phyloP scores from a whole-genome alignment of 768 basidiomycete genomes.

The Chiua virens region DNA sequence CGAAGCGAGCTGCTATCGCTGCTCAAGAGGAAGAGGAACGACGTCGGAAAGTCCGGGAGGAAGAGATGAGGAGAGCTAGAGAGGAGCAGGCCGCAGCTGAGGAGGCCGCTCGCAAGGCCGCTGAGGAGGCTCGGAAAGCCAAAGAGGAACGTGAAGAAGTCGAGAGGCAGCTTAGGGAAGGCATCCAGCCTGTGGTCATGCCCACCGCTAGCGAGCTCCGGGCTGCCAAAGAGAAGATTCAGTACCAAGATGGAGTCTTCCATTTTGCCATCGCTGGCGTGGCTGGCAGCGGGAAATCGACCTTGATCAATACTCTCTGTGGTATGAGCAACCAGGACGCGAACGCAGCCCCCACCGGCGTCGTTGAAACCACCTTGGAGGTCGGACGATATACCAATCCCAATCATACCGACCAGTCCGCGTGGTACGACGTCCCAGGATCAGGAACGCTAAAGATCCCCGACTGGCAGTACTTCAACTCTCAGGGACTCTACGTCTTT shows the following conservation, averaged over 20 bases:
- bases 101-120: constrained; percentile 22
- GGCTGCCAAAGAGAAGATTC: constrained; percentile 24
- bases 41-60: constrained; percentile 21
- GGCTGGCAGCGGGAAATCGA: constrained; percentile 33
- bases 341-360: constrained; percentile 31
- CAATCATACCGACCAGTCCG: constrained; percentile 20
- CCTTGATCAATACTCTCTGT: constrained; percentile 34
- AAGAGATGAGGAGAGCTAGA: constrained; percentile 15
- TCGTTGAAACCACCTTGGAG: constrained; percentile 34
- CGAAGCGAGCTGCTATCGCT: constrained; percentile 18
- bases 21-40: constrained; percentile 26
- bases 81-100: constrained; percentile 23
- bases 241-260: constrained; percentile 29
- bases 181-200: constrained; percentile 30
- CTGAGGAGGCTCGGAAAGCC: constrained; percentile 23
- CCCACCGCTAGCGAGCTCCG: constrained; percentile 28
- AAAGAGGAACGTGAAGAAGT: constrained; percentile 19
- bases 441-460: constrained; percentile 36
- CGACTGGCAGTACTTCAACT: constrained; percentile 40
- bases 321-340: constrained; percentile 26
- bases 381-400: constrained; percentile 32
- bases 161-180: constrained; percentile 25
- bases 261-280: constrained; percentile 32
- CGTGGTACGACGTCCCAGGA: constrained; percentile 41
- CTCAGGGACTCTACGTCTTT: constrained; percentile 38